These are phyloP conservation scores for Picocystis sp. DNA, from an alignment of 163 green algal genomes.

Conservation along the genomic window DNA sequence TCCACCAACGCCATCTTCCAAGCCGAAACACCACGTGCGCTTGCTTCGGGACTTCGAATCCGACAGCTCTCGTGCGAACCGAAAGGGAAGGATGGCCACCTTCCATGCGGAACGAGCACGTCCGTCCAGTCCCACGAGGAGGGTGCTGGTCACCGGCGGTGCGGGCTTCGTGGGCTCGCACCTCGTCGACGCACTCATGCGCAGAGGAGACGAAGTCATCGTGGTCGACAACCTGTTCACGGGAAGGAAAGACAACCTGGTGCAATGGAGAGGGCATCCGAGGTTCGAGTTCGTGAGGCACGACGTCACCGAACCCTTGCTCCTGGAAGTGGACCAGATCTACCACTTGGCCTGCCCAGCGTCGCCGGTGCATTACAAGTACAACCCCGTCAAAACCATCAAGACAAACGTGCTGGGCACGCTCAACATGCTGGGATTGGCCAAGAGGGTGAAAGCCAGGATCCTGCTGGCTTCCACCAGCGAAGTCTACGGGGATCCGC, in stretches of 20 bases:
- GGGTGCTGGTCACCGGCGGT: constrained; percentile 80
- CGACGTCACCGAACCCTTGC: constrained; percentile 85
- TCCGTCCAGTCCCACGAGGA: background rate
- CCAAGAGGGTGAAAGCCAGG: constrained; percentile 59
- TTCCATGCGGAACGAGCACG: too few species aligned
- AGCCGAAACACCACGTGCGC: too few species aligned
- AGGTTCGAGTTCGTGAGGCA: constrained; percentile 97
- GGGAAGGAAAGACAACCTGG: constrained; percentile 88
- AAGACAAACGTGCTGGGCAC: constrained; percentile 97
- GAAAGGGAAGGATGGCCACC: too few species aligned
- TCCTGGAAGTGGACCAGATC: constrained; percentile 82
- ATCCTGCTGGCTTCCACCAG: constrained; percentile 2
- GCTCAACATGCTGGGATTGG: constrained; percentile 98
- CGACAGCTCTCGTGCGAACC: too few species aligned
- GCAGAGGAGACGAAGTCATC: constrained; percentile 87
- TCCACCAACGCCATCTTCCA: too few species aligned
- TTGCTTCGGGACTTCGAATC: too few species aligned
- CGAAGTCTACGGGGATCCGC: constrained; percentile 90
- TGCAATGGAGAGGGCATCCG: constrained; percentile 43
- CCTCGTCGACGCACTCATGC: constrained; percentile 35
- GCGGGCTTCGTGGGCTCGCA: constrained; percentile 85
- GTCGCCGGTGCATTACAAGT: constrained; percentile 99
- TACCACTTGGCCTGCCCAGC: constrained; percentile 97
- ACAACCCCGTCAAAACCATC: constrained; percentile 98
- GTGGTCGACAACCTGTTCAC: constrained; percentile 99